Conservation (phyloP, 2,329 filamentous ascomycete species). For the Phoma sp. region DNA sequence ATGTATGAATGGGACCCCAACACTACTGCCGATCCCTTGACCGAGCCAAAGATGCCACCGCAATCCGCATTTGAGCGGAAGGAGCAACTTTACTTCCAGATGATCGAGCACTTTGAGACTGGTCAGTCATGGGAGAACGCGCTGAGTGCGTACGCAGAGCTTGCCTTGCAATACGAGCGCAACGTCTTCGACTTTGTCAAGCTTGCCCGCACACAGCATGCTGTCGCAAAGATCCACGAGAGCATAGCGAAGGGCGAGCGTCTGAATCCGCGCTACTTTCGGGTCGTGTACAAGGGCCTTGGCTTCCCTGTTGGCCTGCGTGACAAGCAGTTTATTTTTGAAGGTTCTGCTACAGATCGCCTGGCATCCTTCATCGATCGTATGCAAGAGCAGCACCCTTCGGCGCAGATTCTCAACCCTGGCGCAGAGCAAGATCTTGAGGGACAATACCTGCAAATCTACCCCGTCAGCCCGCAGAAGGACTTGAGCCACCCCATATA, state of each 20-base stretch:
- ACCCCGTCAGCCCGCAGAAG: constrained; percentile 78
- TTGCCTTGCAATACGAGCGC: constrained; percentile 87
- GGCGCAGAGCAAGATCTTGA: constrained; percentile 79
- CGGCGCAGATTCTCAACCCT: constrained; percentile 77
- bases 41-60: constrained; percentile 77
- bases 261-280: constrained; percentile 84
- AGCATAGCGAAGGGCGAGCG: constrained; percentile 82
- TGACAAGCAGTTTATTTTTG: constrained; percentile 92
- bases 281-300: constrained; percentile 85
- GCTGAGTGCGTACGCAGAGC: constrained; percentile 84
- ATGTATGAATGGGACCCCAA: constrained; percentile 89
- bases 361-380: constrained; percentile 84
- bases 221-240: constrained; percentile 92
- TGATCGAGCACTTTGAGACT: constrained; percentile 94
- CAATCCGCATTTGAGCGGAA: constrained; percentile 92
- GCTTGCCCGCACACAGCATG: constrained; percentile 83
- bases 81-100: constrained; percentile 88
- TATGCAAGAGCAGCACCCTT: constrained; percentile 88
- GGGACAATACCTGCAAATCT: constrained; percentile 88
- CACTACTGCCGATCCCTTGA: constrained; percentile 67
- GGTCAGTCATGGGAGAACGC: constrained; percentile 94
- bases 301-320: constrained; percentile 82
- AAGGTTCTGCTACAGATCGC: constrained; percentile 78
- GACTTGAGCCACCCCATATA: constrained; percentile 83
- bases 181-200: constrained; percentile 92